Percentiles rank a stretch among this genome's conserved stretches.
Conservation (phyloP, 1,284 basidiomycete species). For the Moesziomyces sp. region DNA sequence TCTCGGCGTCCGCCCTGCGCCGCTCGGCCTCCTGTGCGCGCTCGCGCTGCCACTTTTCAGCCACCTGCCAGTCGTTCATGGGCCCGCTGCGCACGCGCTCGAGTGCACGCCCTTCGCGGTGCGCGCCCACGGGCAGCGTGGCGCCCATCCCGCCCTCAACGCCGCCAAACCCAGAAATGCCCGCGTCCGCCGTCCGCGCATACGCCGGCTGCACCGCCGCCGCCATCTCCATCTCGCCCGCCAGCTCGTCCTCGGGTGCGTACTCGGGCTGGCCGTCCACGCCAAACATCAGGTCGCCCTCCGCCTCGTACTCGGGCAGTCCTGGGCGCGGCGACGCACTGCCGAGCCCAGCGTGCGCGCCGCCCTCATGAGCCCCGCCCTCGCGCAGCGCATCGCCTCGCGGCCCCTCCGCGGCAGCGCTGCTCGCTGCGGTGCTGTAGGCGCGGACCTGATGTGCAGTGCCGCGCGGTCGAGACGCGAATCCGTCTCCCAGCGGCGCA, state of each 20-base stretch:
- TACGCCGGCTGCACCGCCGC: neutral
- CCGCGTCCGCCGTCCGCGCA: constrained; percentile 3
- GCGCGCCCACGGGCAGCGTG: constrained; percentile 28
- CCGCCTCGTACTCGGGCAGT: constrained; percentile 31
- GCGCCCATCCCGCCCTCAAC: constrained; percentile 40
- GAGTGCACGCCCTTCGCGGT: constrained; percentile 22
- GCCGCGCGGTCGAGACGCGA: constrained; percentile 8
- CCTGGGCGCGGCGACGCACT: too few species aligned
- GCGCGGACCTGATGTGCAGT: constrained; percentile 21
- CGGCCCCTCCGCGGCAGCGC: neutral
- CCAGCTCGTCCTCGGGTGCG: constrained; percentile 43
- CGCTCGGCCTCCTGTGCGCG: constrained; percentile 42
- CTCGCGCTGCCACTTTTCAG: constrained; percentile 35
- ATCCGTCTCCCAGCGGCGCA: constrained; percentile 6
- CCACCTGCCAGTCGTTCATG: constrained; percentile 26
- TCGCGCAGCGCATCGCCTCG: constrained; percentile 1
- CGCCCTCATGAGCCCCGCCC: neutral
- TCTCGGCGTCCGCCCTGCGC: constrained; percentile 44
- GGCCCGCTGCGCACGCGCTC: constrained; percentile 1
- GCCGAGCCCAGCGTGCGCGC: too few species aligned
- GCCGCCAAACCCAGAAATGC: constrained; percentile 6
- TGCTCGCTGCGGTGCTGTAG: constrained; percentile 19
- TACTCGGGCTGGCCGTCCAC: constrained; percentile 35
- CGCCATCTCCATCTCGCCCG: constrained; percentile 51
- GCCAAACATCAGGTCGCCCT: constrained; percentile 45